These are phyloP conservation scores for Lactarius indigo DNA, from an alignment of 768 basidiomycete genomes.

Conservation along the genomic window DNA sequence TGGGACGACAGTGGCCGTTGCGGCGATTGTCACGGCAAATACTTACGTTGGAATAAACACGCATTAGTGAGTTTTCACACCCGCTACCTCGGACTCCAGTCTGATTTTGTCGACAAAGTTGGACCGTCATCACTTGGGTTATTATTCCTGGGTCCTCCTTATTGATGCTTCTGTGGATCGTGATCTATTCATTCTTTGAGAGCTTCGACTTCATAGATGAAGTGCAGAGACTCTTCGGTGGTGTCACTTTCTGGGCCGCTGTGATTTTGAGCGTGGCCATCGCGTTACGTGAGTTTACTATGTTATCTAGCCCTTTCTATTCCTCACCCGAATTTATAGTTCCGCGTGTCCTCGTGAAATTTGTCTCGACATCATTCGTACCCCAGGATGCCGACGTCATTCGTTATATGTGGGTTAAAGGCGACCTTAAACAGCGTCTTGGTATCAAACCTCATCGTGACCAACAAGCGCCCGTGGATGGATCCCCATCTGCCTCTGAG, in stretches of 20 bases:
- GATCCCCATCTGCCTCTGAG: slow-evolving; percentile 45
- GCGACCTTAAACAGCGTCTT: slow-evolving; percentile 77
- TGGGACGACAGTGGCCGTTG: slow-evolving; percentile 86
- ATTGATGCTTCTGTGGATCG: slow-evolving; percentile 85
- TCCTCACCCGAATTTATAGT: slow-evolving; percentile 40
- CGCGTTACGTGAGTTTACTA: slow-evolving; percentile 61
- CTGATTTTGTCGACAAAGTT: slow-evolving; percentile 40
- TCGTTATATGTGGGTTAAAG: slow-evolving; percentile 86
- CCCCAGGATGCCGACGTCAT: slow-evolving; percentile 89
- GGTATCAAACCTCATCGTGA: slow-evolving; percentile 63
- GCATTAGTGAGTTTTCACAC: slow-evolving; percentile 64
- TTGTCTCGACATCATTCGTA: slow-evolving; percentile 60
- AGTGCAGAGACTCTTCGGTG: slow-evolving; percentile 68
- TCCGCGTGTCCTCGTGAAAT: slow-evolving; percentile 80
- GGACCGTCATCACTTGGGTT: slow-evolving; percentile 83
- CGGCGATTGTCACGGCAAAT: slow-evolving; percentile 87
- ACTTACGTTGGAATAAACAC: slow-evolving; percentile 87
- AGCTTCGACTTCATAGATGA: slow-evolving; percentile 72
- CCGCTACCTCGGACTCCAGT: neutral
- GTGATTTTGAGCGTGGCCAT: slow-evolving; percentile 65
- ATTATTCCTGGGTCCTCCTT: slow-evolving; percentile 74
- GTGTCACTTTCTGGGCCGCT: slow-evolving; percentile 80
- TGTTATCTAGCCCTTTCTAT: neutral
- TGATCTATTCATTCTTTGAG: slow-evolving; percentile 79
- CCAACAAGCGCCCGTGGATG: slow-evolving; percentile 20